phyloP scores from a whole-genome alignment of 2,329 filamentous ascomycete genomes.

The Aspergillus piperis region DNA sequence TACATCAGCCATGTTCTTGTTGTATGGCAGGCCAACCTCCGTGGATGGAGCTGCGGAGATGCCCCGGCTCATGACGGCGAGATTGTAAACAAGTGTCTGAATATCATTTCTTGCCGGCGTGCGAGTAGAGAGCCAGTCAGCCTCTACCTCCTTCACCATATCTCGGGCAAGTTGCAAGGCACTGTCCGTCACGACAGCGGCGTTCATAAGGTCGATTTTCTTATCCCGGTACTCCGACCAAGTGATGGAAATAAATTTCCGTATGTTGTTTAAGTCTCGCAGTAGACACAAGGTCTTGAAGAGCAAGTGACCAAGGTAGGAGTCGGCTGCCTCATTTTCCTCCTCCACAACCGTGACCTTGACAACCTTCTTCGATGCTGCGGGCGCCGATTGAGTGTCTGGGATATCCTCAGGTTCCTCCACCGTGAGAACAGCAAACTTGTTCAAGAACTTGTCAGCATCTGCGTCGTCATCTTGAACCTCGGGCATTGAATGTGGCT shows the following conservation, averaged over 20 bases:
- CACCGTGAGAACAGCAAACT: constrained; percentile 31
- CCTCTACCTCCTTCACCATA: constrained; percentile 22
- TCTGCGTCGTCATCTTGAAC: constrained; percentile 15
- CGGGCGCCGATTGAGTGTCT: constrained; percentile 12
- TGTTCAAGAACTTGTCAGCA: constrained; percentile 23
- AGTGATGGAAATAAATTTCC: constrained; percentile 30
- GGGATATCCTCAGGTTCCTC: constrained; percentile 26
- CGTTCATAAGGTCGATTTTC: constrained; percentile 34
- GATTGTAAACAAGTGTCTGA: constrained; percentile 14
- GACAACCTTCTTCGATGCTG: constrained; percentile 21
- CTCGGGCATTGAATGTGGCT: constrained; percentile 10
- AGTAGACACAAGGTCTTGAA: constrained; percentile 33
- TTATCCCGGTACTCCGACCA: constrained; percentile 34
- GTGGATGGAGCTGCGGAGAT: constrained; percentile 19
- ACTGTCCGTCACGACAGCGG: constrained; percentile 35
- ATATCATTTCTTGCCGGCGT: background rate
- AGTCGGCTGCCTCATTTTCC: constrained; percentile 17
- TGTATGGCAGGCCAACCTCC: constrained; percentile 30
- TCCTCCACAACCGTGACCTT: constrained; percentile 22
- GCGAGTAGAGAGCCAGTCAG: constrained; percentile 18
- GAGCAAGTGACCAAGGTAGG: constrained; percentile 19
- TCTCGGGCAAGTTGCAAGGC: constrained; percentile 29
- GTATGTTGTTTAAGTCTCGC: constrained; percentile 32
- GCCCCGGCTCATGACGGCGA: constrained; percentile 12
- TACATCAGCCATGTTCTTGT: constrained; percentile 30